Conservation (phyloP, 768 basidiomycete species). For the Boletus vermiculosoides region DNA sequence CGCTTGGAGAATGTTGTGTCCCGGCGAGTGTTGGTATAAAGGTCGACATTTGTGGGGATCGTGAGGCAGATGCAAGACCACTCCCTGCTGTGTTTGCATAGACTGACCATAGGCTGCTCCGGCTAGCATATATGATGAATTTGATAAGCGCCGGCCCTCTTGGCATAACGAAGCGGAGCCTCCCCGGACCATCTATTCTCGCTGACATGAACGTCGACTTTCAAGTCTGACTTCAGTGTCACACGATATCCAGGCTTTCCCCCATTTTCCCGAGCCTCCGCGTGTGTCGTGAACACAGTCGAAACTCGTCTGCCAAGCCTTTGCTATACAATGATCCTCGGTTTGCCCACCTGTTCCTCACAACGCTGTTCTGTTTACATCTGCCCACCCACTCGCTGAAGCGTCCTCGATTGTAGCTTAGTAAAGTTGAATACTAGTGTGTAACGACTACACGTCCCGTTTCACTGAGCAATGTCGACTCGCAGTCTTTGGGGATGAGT, state of each 20-base stretch:
- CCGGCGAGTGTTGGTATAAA: constrained; percentile 74
- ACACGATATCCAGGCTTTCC: too few species aligned
- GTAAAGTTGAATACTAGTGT: neutral
- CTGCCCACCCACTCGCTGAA: neutral
- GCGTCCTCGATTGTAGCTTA: neutral
- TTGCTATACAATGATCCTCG: too few species aligned
- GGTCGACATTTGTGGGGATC: constrained; percentile 54
- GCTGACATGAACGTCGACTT: too few species aligned
- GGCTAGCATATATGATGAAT: neutral
- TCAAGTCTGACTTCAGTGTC: too few species aligned
- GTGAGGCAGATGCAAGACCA: constrained; percentile 37
- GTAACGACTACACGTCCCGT: neutral
- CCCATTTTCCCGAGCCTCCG: too few species aligned
- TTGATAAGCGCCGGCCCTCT: too few species aligned
- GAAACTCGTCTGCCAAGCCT: neutral
- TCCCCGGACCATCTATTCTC: too few species aligned
- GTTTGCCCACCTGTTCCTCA: neutral
- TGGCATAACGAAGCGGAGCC: too few species aligned
- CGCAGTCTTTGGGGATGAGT: too few species aligned
- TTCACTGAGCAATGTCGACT: neutral
- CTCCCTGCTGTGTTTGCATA: constrained; percentile 19
- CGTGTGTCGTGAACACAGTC: too few species aligned
- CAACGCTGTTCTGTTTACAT: neutral
- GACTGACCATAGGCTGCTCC: constrained; percentile 14
- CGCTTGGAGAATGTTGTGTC: constrained; percentile 73